phyloP scores from a whole-genome alignment of 2,329 filamentous ascomycete genomes.

The Exserohilum turcica region DNA sequence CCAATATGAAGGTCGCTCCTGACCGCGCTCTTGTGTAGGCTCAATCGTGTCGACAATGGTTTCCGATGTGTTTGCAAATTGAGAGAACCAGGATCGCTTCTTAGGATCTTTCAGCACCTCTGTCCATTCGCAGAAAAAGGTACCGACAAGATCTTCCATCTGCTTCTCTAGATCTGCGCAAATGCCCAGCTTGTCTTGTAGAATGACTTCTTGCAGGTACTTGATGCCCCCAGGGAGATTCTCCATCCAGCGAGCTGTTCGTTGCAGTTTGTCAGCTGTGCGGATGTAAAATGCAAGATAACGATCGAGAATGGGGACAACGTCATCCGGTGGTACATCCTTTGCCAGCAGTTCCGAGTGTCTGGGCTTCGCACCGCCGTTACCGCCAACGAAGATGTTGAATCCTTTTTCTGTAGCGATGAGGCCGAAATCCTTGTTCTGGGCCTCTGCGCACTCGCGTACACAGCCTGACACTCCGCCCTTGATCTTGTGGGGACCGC shows the following conservation, averaged over 20 bases:
- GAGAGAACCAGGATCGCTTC: constrained; percentile 71
- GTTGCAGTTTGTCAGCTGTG: constrained; percentile 86
- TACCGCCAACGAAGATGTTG: constrained; percentile 90
- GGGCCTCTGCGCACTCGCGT: constrained; percentile 89
- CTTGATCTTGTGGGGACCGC: constrained; percentile 89
- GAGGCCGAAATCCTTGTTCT: constrained; percentile 91
- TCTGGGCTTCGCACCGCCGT: constrained; percentile 82
- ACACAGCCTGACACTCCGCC: constrained; percentile 89
- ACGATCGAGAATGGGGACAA: constrained; percentile 82
- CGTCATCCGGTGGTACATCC: constrained; percentile 81
- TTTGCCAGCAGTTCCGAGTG: constrained; percentile 85
- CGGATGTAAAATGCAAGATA: constrained; percentile 95
- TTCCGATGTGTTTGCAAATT: constrained; percentile 85
- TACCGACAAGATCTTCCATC: constrained; percentile 82
- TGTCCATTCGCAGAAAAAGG: constrained; percentile 91
- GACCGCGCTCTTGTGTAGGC: constrained; percentile 71
- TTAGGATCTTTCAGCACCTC: constrained; percentile 75
- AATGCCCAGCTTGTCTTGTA: constrained; percentile 86
- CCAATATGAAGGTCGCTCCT: constrained; percentile 79
- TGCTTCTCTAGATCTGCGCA: constrained; percentile 82
- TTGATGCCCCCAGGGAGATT: constrained; percentile 79
- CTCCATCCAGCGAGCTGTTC: constrained; percentile 88
- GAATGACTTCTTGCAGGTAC: constrained; percentile 80
- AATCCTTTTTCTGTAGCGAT: constrained; percentile 93
- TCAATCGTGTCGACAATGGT: constrained; percentile 69